Evolutionary conservation across 2,329 filamentous ascomycete genomes (phyloP).

Genomic region (Thelonectria rubi): DNA sequence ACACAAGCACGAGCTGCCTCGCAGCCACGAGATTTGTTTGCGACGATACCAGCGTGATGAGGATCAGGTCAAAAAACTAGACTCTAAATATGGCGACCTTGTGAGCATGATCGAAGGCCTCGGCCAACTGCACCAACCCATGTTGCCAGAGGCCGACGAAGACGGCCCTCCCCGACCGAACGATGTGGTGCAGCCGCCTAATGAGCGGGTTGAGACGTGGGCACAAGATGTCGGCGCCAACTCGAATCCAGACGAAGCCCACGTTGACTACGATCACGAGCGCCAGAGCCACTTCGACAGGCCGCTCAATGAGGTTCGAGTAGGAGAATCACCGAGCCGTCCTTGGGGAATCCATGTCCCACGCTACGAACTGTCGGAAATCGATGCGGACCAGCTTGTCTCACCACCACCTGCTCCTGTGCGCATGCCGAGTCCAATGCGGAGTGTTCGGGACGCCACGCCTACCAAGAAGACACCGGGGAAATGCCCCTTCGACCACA

Average conservation of each 20-base stretch:
- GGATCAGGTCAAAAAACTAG: constrained; percentile 84
- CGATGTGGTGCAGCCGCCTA: constrained; percentile 63
- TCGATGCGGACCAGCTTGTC: constrained; percentile 53
- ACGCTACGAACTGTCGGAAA: constrained; percentile 55
- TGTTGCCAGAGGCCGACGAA: constrained; percentile 71
- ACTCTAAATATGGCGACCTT: constrained; percentile 92
- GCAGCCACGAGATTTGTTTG: constrained; percentile 93
- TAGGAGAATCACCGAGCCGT: constrained; percentile 91
- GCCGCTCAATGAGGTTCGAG: constrained; percentile 85
- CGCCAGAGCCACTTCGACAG: constrained; percentile 83
- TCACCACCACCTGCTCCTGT: constrained; percentile 69
- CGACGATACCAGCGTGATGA: constrained; percentile 89
- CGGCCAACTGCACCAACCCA: constrained; percentile 85
- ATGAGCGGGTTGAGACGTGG: constrained; percentile 85
- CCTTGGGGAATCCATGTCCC: constrained; percentile 94
- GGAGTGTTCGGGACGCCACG: constrained; percentile 36
- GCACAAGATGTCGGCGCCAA: constrained; percentile 77
- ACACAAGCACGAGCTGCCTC: constrained; percentile 93
- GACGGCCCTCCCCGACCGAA: constrained; percentile 56
- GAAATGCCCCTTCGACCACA: constrained; percentile 69
- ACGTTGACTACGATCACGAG: constrained; percentile 56
- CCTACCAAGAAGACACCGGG: constrained; percentile 46
- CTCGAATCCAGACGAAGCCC: constrained; percentile 45
- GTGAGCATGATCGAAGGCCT: constrained; percentile 95
- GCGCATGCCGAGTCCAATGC: constrained; percentile 54